Conservation (phyloP, 345 rosid genomes). For the Salix purpurea region DNA sequence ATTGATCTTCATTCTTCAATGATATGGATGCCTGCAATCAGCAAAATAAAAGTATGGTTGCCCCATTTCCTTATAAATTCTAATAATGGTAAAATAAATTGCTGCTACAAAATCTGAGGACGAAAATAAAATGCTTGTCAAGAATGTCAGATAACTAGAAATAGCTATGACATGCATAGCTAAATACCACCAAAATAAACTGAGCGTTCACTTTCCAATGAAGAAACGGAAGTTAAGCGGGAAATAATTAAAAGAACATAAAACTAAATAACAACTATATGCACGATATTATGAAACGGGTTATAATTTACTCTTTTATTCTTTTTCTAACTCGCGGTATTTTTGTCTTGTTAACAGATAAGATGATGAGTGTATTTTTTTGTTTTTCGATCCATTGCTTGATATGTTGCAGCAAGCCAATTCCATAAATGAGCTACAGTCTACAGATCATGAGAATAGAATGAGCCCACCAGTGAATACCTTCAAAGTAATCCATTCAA, state of each 20-base stretch:
- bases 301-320: too few relatives aligned
- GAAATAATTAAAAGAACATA: neutral
- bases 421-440: neutral
- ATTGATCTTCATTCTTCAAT: neutral
- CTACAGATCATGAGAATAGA: neutral
- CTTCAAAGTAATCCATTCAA: neutral
- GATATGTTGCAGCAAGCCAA: neutral
- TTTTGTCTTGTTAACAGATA: too few relatives aligned
- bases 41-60: neutral
- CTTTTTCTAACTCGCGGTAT: neutral
- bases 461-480: neutral
- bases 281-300: neutral
- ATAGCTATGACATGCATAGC: neutral
- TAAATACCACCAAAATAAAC: neutral
- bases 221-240: neutral
- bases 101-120: neutral
- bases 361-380: too few relatives aligned
- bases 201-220: neutral
- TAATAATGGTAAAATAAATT: neutral
- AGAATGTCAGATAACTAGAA: neutral
- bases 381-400: neutral
- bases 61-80: neutral
- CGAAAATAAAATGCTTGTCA: neutral
- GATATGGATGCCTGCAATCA: slow-evolving; percentile 10
- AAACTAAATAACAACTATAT: neutral